Conservation (phyloP, 2,329 filamentous ascomycete genomes). For the Hypoxylon sp. region DNA sequence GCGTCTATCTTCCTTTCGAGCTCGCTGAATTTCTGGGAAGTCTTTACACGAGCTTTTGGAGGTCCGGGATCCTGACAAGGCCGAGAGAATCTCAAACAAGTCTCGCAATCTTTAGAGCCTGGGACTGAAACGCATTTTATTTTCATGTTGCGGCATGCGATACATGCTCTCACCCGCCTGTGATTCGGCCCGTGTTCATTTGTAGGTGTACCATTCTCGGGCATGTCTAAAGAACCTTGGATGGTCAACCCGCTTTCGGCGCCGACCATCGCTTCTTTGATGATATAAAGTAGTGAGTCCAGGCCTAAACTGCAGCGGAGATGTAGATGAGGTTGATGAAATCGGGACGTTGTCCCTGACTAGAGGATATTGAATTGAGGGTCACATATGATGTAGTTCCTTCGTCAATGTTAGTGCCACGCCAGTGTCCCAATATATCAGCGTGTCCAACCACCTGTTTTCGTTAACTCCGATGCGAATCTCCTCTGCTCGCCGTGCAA, state of each 20-base stretch:
- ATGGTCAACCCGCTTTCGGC: conserved; percentile 1
- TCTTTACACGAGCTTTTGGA: conserved; percentile 38
- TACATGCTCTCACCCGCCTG: conserved; percentile 37
- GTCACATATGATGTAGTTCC: conserved; percentile 16
- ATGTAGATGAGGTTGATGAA: not conserved
- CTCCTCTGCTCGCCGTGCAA: no score
- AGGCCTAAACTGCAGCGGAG: not conserved
- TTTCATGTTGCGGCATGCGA: conserved; percentile 42
- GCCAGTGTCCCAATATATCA: conserved; percentile 20
- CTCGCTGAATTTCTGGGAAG: conserved; percentile 40
- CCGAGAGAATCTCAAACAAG: conserved; percentile 36
- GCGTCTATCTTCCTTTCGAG: conserved; percentile 42
- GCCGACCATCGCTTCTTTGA: conserved; percentile 19
- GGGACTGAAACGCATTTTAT: conserved; percentile 41
- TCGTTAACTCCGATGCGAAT: not conserved
- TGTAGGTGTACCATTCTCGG: conserved; percentile 21
- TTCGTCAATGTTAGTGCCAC: conserved; percentile 21
- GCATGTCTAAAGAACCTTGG: conserved; percentile 1
- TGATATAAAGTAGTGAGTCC: not conserved
- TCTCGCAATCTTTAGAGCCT: conserved; percentile 36
- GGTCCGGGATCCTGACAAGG: conserved; percentile 42
- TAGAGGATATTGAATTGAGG: not conserved
- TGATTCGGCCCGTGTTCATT: conserved; percentile 18
- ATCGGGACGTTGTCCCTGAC: not conserved
- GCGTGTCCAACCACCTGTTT: not conserved